Evolutionary conservation across 352 stramenopile genomes (phyloP).

Genomic region (Phytophthora chlamydospora): DNA sequence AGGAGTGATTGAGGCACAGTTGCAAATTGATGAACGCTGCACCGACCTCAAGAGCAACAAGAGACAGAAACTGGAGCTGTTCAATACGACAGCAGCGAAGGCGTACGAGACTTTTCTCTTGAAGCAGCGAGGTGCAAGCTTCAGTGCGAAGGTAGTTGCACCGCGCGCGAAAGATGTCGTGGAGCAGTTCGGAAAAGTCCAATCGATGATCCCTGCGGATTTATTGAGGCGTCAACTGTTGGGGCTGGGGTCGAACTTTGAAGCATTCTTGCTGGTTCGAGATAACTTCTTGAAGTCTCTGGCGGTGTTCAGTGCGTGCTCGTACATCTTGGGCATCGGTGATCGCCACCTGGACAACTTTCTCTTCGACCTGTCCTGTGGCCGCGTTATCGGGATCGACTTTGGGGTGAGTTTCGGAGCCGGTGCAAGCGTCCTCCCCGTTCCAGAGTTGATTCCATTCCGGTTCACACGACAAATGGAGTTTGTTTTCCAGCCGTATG

Average conservation of each 20-base stretch:
- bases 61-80: slow-evolving; percentile 67
- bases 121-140: slow-evolving; percentile 73
- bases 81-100: slow-evolving; percentile 78
- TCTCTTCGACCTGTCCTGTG: slow-evolving; percentile 77
- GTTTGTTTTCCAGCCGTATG: slow-evolving; percentile 72
- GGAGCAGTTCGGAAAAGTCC: slow-evolving; percentile 57
- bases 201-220: slow-evolving; percentile 75
- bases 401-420: slow-evolving; percentile 93
- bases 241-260: slow-evolving; percentile 66
- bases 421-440: slow-evolving; percentile 77
- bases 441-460: slow-evolving; percentile 92
- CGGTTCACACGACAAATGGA: slow-evolving; percentile 86
- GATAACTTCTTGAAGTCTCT: slow-evolving; percentile 86
- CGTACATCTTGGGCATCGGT: slow-evolving; percentile 91
- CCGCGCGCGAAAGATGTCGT: slow-evolving; percentile 56
- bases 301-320: slow-evolving; percentile 85
- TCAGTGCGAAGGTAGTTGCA: slow-evolving; percentile 72
- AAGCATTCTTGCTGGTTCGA: slow-evolving; percentile 86
- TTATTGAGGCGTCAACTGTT: slow-evolving; percentile 82
- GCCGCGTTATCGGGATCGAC: slow-evolving; percentile 89
- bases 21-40: slow-evolving; percentile 69
- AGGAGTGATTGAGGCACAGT: slow-evolving; percentile 74
- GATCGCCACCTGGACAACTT: slow-evolving; percentile 94
- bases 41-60: slow-evolving; percentile 72
- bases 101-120: slow-evolving; percentile 75